Conservation (phyloP, 78 protist genomes). For the Isochrysis galbana region DNA sequence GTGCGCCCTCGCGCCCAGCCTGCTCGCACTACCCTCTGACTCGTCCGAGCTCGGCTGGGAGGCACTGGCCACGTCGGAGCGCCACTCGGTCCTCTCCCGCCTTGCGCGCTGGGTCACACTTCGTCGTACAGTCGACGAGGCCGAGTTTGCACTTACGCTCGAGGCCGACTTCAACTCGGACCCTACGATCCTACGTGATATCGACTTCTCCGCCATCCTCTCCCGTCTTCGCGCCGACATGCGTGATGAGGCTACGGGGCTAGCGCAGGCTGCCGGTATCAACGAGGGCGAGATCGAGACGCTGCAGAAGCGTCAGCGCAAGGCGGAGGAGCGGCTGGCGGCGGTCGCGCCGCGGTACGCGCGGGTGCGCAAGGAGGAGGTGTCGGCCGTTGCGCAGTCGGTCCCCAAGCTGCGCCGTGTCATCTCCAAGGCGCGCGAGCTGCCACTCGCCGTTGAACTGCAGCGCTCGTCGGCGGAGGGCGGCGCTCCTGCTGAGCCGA, state of each 20-base stretch:
- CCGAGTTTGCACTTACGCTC: background rate
- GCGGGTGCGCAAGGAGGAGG: too few species aligned
- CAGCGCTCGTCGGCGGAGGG: background rate
- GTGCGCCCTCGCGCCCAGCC: too few species aligned
- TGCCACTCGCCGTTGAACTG: background rate
- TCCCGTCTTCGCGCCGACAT: background rate
- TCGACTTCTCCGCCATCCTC: background rate
- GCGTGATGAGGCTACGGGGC: background rate
- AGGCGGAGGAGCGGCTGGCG: background rate
- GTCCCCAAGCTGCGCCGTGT: constrained; percentile 18
- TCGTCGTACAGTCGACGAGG: background rate
- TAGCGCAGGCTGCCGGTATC: background rate
- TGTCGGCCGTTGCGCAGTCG: background rate
- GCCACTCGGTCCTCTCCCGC: background rate
- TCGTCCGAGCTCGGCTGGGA: background rate
- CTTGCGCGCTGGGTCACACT: background rate
- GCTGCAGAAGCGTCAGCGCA: background rate
- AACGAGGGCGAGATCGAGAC: background rate
- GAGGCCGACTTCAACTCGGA: background rate
- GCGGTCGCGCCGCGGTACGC: too few species aligned
- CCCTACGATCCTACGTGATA: background rate
- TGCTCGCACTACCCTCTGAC: too few species aligned
- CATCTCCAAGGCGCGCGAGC: background rate
- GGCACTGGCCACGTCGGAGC: background rate
- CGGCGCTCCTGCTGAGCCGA: background rate